Evolutionary conservation across 2,329 filamentous ascomycete species (phyloP), one percentile per base, ranked within the genome.

Genomic region (Apiospora marii): DNA sequence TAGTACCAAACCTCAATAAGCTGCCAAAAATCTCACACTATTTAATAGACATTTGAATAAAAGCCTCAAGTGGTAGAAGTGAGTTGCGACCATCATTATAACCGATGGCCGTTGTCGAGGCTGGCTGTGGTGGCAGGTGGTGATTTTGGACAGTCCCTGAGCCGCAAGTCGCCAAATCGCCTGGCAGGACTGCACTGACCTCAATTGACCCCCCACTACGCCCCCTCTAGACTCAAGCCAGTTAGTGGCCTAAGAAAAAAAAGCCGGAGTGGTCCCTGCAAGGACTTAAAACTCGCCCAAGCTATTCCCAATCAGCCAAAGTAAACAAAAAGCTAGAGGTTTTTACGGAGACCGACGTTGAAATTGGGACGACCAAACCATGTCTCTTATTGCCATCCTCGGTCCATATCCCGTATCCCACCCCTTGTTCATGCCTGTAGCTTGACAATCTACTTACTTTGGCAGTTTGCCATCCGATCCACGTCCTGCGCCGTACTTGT

Each of bases 241-340:
- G 53, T 61, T 61, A 41, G 58, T 14, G 58, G 58, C 58, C 58
- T 64, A 4, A 24, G 30, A 41, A 37, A 14, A 64, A 64, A 64
- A n/a, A 14, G 58, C 58, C 58, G n/a, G 22, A 64, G 58, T 64
- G 58, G 58, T 41, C 58, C 58, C 58, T 64, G 58, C 58, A 64
- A 12, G 58, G 30, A 64, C 58, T 41, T n/a, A 14, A 64, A 64
- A 64, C 34, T 64, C 5, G 8, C 19, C 58, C 30, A 41, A n/a
- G 30, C 67, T 48, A 68, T 68, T 3, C 67, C 67, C 24, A 46
- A 68, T 68, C 37, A 13, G 67, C 19, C 67, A n/a, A 68, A 68
- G 67, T 68, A 68, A 68, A 68, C 67, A 68, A 68, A 44, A 44
- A 48, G 41, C 41, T 41, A 68, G 37, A 41, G 44, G 41, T 68